A percentile compares a stretch with the other conserved stretches of the same genome.
phyloP scores from a whole-genome alignment of 768 basidiomycete species.

The Leccinum subgranulosum region DNA sequence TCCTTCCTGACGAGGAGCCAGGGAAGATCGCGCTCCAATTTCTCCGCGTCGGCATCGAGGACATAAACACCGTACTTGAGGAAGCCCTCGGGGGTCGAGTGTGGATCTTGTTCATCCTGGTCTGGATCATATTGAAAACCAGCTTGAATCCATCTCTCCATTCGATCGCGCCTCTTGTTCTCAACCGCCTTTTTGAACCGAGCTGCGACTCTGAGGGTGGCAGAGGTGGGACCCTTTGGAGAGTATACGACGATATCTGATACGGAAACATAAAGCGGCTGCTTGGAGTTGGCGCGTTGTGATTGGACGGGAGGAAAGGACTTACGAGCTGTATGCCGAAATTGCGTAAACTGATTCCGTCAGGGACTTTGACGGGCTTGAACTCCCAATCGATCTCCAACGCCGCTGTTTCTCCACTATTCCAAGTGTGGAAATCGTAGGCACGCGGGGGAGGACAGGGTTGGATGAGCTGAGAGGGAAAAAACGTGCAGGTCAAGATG shows the following conservation, averaged over 20 bases:
- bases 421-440: constrained; percentile 20
- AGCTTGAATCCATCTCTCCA: constrained; percentile 20
- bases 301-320: constrained; percentile 16
- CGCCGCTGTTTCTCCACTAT: constrained; percentile 10
- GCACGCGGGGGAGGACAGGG: constrained; percentile 20
- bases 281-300: constrained; percentile 5
- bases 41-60: constrained; percentile 27
- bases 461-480: constrained; percentile 44
- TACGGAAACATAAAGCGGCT: constrained; percentile 86
- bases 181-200: constrained; percentile 64
- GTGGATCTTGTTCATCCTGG: constrained; percentile 16
- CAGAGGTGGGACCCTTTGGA: constrained; percentile 54
- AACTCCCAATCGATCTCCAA: constrained; percentile 54
- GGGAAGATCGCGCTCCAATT: constrained; percentile 26
- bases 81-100: constrained; percentile 26
- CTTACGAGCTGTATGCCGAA: constrained; percentile 87
- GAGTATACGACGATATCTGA: constrained; percentile 90
- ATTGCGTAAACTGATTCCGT: constrained; percentile 81
- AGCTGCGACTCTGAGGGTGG: constrained; percentile 59
- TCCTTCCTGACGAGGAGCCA: constrained; percentile 31
- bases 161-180: constrained; percentile 52
- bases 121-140: constrained; percentile 10
- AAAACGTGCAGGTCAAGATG: constrained; percentile 50
- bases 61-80: constrained; percentile 31
- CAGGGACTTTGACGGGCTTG: constrained; percentile 67